A percentile compares a stretch with the other conserved stretches of the same genome.
phyloP scores from a whole-genome alignment of 2,329 filamentous ascomycete genomes.

The Phaeoacremonium minimum region DNA sequence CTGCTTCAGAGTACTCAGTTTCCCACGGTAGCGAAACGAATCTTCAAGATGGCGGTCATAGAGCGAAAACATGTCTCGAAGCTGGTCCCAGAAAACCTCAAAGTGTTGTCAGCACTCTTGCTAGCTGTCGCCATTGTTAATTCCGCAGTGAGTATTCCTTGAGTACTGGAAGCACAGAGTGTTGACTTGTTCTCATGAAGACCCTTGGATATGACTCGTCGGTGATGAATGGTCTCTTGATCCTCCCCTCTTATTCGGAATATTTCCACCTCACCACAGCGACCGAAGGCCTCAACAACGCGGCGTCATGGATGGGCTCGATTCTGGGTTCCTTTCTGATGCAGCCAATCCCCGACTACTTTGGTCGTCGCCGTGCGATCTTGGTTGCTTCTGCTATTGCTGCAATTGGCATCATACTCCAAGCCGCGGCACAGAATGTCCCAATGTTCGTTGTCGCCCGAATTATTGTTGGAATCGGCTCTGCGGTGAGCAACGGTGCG shows the following conservation, averaged over 20 bases:
- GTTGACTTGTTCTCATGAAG: background rate
- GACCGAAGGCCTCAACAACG: conserved; percentile 49
- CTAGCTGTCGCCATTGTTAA: background rate
- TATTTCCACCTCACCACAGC: conserved; percentile 51
- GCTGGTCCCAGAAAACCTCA: background rate
- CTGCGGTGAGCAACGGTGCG: conserved; percentile 32
- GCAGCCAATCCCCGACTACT: conserved; percentile 25
- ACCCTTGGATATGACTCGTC: conserved; percentile 7
- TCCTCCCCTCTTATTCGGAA: conserved; percentile 49
- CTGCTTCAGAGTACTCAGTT: no score
- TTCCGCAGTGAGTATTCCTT: background rate
- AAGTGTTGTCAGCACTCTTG: background rate
- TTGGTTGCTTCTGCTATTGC: conserved; percentile 33
- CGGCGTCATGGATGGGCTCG: conserved; percentile 34
- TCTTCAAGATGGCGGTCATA: no score
- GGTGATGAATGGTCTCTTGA: conserved; percentile 39
- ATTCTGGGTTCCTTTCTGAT: background rate
- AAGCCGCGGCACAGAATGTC: conserved; percentile 42
- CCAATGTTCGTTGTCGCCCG: conserved; percentile 44
- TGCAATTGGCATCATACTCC: conserved; percentile 37
- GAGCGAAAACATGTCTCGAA: background rate
- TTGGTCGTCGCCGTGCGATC: conserved; percentile 37
- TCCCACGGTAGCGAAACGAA: no score
- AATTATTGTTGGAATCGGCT: conserved; percentile 42
- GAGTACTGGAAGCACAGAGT: no score